Conservation (phyloP, 2,329 filamentous ascomycete species). For the Chaetoscypha palmicola region DNA sequence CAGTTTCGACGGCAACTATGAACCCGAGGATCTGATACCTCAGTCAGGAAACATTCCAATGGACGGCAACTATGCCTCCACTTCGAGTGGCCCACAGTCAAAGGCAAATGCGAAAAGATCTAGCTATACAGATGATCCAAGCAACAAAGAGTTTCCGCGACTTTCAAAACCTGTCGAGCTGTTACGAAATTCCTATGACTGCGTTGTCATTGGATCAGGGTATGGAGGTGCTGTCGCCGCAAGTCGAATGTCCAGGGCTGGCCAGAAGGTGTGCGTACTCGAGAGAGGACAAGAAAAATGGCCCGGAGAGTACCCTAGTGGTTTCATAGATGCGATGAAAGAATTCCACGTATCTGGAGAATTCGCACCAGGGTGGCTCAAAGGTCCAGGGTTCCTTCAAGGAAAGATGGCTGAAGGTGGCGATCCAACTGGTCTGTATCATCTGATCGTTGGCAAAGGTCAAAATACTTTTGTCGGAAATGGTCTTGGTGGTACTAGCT, state of each 20-base stretch:
- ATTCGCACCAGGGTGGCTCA: constrained; percentile 38
- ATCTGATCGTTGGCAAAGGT: constrained; percentile 54
- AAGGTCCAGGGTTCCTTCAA: constrained; percentile 36
- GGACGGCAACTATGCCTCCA: constrained; percentile 17
- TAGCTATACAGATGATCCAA: constrained; percentile 28
- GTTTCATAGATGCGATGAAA: constrained; percentile 38
- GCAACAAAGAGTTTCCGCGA: constrained; percentile 38
- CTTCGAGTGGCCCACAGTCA: constrained; percentile 21
- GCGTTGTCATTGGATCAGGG: constrained; percentile 61
- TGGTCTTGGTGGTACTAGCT: constrained; percentile 55
- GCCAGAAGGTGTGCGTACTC: constrained; percentile 54
- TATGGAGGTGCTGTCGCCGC: constrained; percentile 63
- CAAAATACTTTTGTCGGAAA: constrained; percentile 46
- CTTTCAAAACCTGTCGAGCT: constrained; percentile 51
- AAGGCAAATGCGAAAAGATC: constrained; percentile 25
- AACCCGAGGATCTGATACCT: neutral
- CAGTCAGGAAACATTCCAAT: constrained; percentile 20
- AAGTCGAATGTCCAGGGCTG: constrained; percentile 54
- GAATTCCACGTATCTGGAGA: constrained; percentile 52
- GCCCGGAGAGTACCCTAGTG: constrained; percentile 57
- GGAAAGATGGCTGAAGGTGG: constrained; percentile 40
- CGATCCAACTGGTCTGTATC: constrained; percentile 55
- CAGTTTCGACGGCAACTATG: constrained; percentile 2
- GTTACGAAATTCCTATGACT: constrained; percentile 53
- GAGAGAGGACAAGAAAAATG: constrained; percentile 59